phyloP scores from a whole-genome alignment of 305 asterid species.

The Ilex paraguariensis region DNA sequence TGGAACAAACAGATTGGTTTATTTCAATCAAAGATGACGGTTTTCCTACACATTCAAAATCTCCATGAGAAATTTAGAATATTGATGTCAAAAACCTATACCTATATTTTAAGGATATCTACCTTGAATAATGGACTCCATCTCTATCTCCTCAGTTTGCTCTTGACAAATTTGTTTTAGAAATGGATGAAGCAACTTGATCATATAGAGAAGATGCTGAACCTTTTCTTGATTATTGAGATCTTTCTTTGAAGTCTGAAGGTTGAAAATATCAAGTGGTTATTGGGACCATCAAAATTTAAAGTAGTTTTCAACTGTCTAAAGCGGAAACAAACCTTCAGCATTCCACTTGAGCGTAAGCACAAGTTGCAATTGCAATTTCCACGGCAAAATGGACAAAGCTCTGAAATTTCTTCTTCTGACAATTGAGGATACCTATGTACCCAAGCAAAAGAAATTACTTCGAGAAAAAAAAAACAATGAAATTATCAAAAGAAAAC shows the following conservation, averaged over 20 bases:
- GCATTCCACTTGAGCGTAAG: conserved; percentile 50
- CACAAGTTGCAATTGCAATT: conserved; percentile 67
- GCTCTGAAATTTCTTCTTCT: background rate
- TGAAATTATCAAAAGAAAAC: conserved; percentile 1
- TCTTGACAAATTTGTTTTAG: conserved; percentile 51
- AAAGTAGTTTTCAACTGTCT: conserved; percentile 7
- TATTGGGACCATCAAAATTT: conserved; percentile 9
- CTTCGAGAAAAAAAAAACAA: background rate
- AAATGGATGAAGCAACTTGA: conserved; percentile 53
- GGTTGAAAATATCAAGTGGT: conserved; percentile 14
- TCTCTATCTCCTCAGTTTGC: conserved; percentile 61
- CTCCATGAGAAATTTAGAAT: conserved; percentile 12
- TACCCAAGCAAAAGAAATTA: conserved; percentile 5
- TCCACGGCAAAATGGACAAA: conserved; percentile 2
- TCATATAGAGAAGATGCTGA: conserved; percentile 62
- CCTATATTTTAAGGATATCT: conserved; percentile 9
- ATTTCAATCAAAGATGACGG: conserved; percentile 39
- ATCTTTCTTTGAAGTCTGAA: conserved; percentile 58
- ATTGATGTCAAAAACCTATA: background rate
- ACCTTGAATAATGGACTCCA: conserved; percentile 57
- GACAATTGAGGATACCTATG: conserved; percentile 59
- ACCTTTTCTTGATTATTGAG: conserved; percentile 43
- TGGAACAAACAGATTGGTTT: conserved; percentile 45
- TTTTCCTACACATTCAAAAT: conserved; percentile 41
- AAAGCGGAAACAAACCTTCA: conserved; percentile 48